Base-by-base conservation (phyloP, 2,329 filamentous ascomycete species). In the Neofusicoccum umdonicola region DNA sequence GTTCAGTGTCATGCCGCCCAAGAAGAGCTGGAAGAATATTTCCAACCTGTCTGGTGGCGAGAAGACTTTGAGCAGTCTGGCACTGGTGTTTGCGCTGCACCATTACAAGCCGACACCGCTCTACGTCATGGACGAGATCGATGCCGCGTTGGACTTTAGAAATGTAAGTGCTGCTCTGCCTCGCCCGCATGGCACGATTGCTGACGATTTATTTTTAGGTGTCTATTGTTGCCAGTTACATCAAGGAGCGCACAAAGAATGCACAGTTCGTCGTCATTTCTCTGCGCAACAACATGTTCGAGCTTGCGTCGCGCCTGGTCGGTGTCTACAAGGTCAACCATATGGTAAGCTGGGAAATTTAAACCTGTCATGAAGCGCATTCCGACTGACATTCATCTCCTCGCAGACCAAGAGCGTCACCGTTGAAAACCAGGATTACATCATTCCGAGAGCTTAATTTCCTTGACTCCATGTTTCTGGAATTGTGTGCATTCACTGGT, bases 11-110 rank as follows among this genome's bases (percentile, higher is more conserved):
- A 99, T 99, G 95, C 96, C 95, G 58, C 95, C 95, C 12, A 99
- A 99, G 87, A 99, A 99, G 85, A 95, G 90, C 74, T 99, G 96
- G 96, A 99, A 97, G 85, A 99, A 98, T 76, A 99, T 99, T 74
- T 90, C 90, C 74, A 98, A 99, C 77, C 77, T 99, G 70, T 94
- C 90, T 37, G 95, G 95, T 82, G 95, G 95, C 68, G 95, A 99
- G 81, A 99, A 99, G 87, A 99, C 95, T 42, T 81, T 99, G 67
- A 95, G 91, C 70, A 94, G 90, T 78, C 80, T 99, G 78, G 95
- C 95, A 22, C 81, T 99, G 65, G 95, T 99, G n/a, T 99, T 99
- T 82, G 95, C 95, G 35, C 80, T 99, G 72, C 95, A 99, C 78
- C 94, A 98, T 76, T 99, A 97, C 79, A 96, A 96, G 81, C 95